Percentiles rank a stretch among this genome's conserved stretches.
phyloP scores from a whole-genome alignment of 805 yeast species.

The Ogataea glucozyma region DNA sequence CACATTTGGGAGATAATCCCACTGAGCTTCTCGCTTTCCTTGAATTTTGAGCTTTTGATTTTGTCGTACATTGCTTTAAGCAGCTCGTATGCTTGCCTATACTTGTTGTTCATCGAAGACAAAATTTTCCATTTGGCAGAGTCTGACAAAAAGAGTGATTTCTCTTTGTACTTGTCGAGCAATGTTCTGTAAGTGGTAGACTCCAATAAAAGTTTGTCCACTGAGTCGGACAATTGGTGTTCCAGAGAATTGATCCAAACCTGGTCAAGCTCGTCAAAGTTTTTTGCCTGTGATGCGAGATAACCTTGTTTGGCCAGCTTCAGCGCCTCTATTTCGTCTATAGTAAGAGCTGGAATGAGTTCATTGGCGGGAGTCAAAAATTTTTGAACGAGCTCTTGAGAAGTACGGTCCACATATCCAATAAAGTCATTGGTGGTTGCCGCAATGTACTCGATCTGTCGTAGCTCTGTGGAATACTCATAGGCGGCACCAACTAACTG shows the following conservation, averaged over 20 bases:
- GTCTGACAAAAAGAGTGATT: conserved; percentile 13
- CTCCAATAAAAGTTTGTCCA: conserved; percentile 43
- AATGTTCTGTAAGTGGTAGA: conserved; percentile 46
- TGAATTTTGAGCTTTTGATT: conserved; percentile 13
- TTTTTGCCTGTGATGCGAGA: conserved; percentile 31
- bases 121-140: conserved; percentile 42
- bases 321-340: conserved; percentile 35
- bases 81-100: conserved; percentile 42
- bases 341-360: conserved; percentile 33
- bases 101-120: conserved; percentile 37
- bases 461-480: conserved; percentile 25
- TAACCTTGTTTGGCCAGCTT: conserved; percentile 34
- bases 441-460: conserved; percentile 6
- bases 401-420: conserved; percentile 19
- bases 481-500: conserved; percentile 27
- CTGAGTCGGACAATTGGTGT: conserved; percentile 27
- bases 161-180: conserved; percentile 37
- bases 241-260: conserved; percentile 37
- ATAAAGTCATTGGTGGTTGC: conserved; percentile 12
- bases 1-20: conserved; percentile 37
- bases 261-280: conserved; percentile 29
- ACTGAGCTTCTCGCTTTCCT: conserved; percentile 26
- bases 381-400: conserved; percentile 6
- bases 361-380: conserved; percentile 24
- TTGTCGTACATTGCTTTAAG: conserved; percentile 29